These are phyloP conservation scores for Acanthamoeba castellanii DNA, from an alignment of 208 protist genomes.

Conservation along the genomic window DNA sequence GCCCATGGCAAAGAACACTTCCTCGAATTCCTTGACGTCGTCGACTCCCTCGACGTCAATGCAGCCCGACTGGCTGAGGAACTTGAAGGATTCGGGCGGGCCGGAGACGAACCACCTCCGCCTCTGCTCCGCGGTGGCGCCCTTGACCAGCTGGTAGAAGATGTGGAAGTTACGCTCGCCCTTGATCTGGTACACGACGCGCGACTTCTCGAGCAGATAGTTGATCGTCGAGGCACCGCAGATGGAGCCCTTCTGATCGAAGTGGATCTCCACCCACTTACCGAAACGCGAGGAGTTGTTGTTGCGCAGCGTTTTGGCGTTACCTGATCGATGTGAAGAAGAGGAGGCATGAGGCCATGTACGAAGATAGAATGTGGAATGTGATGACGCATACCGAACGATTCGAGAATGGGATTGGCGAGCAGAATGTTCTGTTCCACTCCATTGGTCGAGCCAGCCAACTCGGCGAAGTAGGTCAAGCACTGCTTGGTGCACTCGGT, in stretches of 20 bases:
- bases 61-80: constrained; percentile 92
- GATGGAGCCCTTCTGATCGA: constrained; percentile 84
- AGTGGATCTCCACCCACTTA: constrained; percentile 88
- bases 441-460: constrained; percentile 70
- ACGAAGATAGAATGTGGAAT: not conserved
- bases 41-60: constrained; percentile 89
- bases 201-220: constrained; percentile 67
- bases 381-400: not conserved
- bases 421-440: not conserved
- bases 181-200: constrained; percentile 75
- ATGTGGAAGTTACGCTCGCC: constrained; percentile 41
- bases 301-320: constrained; percentile 88
- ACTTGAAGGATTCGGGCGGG: constrained; percentile 91
- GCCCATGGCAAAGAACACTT: constrained; percentile 77
- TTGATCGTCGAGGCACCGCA: constrained; percentile 82
- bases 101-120: constrained; percentile 62
- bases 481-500: constrained; percentile 90
- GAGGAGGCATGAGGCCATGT: not conserved
- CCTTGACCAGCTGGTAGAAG: constrained; percentile 25
- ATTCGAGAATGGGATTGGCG: constrained; percentile 11
- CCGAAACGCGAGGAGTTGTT: constrained; percentile 90
- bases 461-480: constrained; percentile 88
- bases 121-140: constrained; percentile 81
- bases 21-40: constrained; percentile 93
- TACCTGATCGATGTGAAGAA: constrained; percentile 81